These are phyloP conservation scores for Solanum ahanhuiri DNA, from an alignment of 257 asterid genomes.

Conservation along the genomic window DNA sequence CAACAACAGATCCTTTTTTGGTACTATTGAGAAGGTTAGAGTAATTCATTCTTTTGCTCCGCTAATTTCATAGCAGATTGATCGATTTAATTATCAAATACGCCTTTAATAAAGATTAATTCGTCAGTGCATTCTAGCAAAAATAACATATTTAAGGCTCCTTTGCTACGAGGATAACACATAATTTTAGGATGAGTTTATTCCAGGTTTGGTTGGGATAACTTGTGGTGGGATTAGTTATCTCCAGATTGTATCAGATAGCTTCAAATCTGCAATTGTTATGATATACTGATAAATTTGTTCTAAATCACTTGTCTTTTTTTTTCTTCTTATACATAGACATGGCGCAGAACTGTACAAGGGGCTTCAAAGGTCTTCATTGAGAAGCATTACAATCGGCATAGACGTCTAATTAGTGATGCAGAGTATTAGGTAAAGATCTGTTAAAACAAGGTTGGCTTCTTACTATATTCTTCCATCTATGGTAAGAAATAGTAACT, in stretches of 20 bases:
- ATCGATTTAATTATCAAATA: background rate
- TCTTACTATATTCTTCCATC: background rate
- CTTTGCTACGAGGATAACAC: no score
- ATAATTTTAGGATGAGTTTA: background rate
- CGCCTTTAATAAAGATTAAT: no score
- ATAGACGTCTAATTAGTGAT: slow-evolving; percentile 59
- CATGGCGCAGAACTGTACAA: slow-evolving; percentile 73
- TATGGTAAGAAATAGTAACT: background rate
- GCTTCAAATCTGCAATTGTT: background rate
- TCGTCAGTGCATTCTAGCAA: background rate
- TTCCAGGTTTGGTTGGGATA: background rate
- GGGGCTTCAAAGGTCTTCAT: slow-evolving; percentile 73
- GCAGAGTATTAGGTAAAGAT: slow-evolving; percentile 9
- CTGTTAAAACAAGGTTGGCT: background rate
- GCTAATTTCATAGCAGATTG: background rate
- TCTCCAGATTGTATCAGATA: no score
- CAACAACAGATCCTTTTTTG: slow-evolving; percentile 46
- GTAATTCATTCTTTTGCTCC: background rate
- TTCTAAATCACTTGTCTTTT: background rate
- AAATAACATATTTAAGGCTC: background rate
- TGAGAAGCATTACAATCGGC: slow-evolving; percentile 78
- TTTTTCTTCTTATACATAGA: slow-evolving; percentile 12
- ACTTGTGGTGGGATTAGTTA: no score
- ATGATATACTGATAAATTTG: background rate
- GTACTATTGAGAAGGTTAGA: slow-evolving; percentile 52